A percentile compares a stretch with the other conserved stretches of the same genome.
phyloP scores from a whole-genome alignment of 2,329 filamentous ascomycete genomes.

The Diaporthe sp. region DNA sequence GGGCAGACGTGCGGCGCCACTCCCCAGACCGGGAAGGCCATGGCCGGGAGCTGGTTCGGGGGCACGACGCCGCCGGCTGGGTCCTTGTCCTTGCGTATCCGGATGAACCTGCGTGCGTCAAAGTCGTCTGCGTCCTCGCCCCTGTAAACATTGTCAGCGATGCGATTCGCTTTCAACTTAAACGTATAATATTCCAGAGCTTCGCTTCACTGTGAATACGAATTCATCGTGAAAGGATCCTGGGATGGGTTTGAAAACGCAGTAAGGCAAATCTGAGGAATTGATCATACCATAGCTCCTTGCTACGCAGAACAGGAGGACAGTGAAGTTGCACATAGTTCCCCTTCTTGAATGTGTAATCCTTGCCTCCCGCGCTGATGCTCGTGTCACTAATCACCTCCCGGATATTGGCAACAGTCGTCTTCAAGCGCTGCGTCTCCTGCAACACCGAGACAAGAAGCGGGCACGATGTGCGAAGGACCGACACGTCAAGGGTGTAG shows the following conservation, averaged over 20 bases:
- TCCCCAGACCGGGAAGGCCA: slow-evolving; percentile 43
- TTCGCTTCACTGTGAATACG: background rate
- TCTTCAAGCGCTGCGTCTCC: slow-evolving; percentile 52
- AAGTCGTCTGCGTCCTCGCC: slow-evolving; percentile 46
- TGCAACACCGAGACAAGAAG: slow-evolving; percentile 54
- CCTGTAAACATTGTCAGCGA: slow-evolving; percentile 46
- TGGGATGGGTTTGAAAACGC: background rate
- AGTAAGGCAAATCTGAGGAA: background rate
- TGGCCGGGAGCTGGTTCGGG: slow-evolving; percentile 36
- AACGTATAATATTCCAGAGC: background rate
- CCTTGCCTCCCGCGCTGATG: slow-evolving; percentile 45
- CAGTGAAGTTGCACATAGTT: slow-evolving; percentile 50
- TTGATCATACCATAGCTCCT: slow-evolving; percentile 16
- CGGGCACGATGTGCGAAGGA: slow-evolving; percentile 52
- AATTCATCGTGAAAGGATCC: background rate
- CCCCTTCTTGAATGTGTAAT: slow-evolving; percentile 52
- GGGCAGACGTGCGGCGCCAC: slow-evolving; percentile 47
- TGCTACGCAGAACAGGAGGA: slow-evolving; percentile 45
- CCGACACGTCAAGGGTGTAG: slow-evolving; percentile 51
- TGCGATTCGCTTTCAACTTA: background rate
- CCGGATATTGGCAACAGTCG: slow-evolving; percentile 48
- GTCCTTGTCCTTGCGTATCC: slow-evolving; percentile 15
- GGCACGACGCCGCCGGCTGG: slow-evolving; percentile 5
- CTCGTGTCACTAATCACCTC: slow-evolving; percentile 50
- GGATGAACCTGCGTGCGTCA: slow-evolving; percentile 45